Base-by-base conservation (phyloP, 2,329 filamentous ascomycete genomes). In the Chaetomiaceae sp. region DNA sequence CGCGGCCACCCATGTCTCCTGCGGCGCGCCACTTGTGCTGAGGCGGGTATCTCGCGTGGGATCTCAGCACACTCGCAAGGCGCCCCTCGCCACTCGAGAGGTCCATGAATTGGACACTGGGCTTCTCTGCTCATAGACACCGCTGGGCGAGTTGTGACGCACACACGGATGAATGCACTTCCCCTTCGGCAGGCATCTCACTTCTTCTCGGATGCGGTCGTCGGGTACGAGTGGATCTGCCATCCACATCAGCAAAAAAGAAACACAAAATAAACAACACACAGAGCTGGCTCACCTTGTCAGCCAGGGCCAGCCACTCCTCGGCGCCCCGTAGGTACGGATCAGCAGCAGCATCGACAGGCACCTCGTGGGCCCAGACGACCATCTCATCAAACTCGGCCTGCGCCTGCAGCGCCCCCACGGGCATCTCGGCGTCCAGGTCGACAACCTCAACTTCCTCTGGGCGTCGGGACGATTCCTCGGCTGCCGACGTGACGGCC, bases 281-380 rank as follows among this genome's bases (percentile, higher is more conserved):
- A 19, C 16, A 19, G 7, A 17, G 9, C 13, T 3, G 25, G 44
- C 55, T 5, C 12, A 58, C 54, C 54, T 53, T 53, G 33, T 54
- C 56, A 4, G 57, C 59, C 6, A 62, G 30, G 9, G 37, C 45
- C 34, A 62, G 5, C 60, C 59, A 62, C 53, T 62, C 60, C 54
- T 58, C 58, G 37, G 55, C 51, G 9, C 53, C 60, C 41, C 55
- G 42, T 25, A 58, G 50, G 38, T 89, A 93, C 1, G 78, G 73
- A 68, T 96, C 89, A 5, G 70, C 70, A 23, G 74, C 73, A 0
- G 75, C 74, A 53, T 85, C 82, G 5, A 82, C 82, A 44, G 80
- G 60, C 1, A 71, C 68, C 58, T 93, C 90, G 66, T 96, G 90
- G 0, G 80, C 84, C 91, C 91, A 97, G n/a, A 96, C 76, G 3